Conservation (phyloP, 1,284 basidiomycete genomes). For the Fistulina hepatica region DNA sequence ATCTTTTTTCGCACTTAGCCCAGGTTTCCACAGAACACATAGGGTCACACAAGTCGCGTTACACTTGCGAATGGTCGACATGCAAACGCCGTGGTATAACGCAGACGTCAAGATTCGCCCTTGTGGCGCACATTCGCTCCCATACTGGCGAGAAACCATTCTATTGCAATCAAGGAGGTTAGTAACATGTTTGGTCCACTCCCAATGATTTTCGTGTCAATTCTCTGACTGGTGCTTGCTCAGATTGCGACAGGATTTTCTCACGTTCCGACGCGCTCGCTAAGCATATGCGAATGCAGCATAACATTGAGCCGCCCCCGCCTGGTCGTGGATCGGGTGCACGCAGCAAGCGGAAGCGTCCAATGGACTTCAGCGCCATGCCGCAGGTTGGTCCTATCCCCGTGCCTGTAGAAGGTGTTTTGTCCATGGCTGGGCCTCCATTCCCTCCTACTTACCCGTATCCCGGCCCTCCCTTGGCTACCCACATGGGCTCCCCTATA, state of each 20-base stretch:
- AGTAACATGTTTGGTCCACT: slow-evolving; percentile 17
- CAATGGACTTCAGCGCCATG: no score
- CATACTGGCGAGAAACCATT: slow-evolving; percentile 92
- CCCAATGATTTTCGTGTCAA: slow-evolving; percentile 1
- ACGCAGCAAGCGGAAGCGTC: slow-evolving; percentile 44
- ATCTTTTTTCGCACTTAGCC: slow-evolving; percentile 3
- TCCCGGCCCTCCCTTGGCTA: no score
- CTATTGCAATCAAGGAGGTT: slow-evolving; percentile 70
- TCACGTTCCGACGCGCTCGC: slow-evolving; percentile 85
- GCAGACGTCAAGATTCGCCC: slow-evolving; percentile 80
- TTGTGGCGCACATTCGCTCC: slow-evolving; percentile 79
- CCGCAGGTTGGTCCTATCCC: no score
- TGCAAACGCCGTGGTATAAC: slow-evolving; percentile 70
- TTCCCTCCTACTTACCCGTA: no score
- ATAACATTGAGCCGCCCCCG: slow-evolving; percentile 63
- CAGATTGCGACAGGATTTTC: slow-evolving; percentile 90
- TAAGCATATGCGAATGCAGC: slow-evolving; percentile 85
- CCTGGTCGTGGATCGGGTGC: slow-evolving; percentile 62
- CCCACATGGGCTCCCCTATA: no score
- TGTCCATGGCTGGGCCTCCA: no score
- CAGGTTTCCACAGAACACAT: slow-evolving; percentile 60
- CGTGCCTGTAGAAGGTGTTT: no score
- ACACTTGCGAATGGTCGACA: slow-evolving; percentile 82
- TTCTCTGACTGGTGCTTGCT: no score
- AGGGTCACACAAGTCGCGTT: slow-evolving; percentile 77